Evolutionary conservation across 345 rosid species (phyloP), one percentile per base, ranked within the genome.

Genomic region (Mercurialis annua): DNA sequence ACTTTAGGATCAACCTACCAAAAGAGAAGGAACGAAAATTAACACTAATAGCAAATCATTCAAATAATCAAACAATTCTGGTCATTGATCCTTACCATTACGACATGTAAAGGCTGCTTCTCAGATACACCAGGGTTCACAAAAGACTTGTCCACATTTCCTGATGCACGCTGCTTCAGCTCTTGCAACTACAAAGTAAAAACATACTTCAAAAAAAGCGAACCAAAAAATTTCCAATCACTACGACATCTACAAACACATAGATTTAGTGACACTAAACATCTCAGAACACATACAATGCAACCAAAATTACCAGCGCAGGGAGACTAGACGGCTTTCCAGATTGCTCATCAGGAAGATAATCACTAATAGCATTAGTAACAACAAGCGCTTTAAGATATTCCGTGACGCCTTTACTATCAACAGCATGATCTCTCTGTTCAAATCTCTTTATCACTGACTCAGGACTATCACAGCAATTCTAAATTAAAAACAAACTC

Each of bases 41-140:
- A 55, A 44, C 30, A 33, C 65, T 27, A 31, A 17, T 21, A 67
- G 57, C 56, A 65, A 29, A 23, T 61, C n/a, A 40, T 20, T 9
- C 18, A 59, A 14, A 34, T 23, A 40, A 40, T 58, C 46, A 20
- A 33, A 20, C 21, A 46, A 40, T 7, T 10, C n/a, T 26, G 60
- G 27, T 6, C 9, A 66, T 27, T 62, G 29, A 63, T n/a, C 51
- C 84, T 76, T 80, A 90, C 97, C 99, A 94, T 86, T 60, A 92
- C 77, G 52, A 94, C 99, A 76, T 94, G 99, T 84, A 94, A 77
- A 1, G 97, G 97, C 61, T 87, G 99, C 85, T 80, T 94, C 78
- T 89, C 92, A 44, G 97, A 94, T 64, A 89, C 71, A 48, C 96
- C 99, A 46, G 95, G 95, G 82, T 80, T 89, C 64, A 89, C 44